Base-by-base conservation (phyloP, 768 basidiomycete species). In the Mycena sanguinolenta region DNA sequence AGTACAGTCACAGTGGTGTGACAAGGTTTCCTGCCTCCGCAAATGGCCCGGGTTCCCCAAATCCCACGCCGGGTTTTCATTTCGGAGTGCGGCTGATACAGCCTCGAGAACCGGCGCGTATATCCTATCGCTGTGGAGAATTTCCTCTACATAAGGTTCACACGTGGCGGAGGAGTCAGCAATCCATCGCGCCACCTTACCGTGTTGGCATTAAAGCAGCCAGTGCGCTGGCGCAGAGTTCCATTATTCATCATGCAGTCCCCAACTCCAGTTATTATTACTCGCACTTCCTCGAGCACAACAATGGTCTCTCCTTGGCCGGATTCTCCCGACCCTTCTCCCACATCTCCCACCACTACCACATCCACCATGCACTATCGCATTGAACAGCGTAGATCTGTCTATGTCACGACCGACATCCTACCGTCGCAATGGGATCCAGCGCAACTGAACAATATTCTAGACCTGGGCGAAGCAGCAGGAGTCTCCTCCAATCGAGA, bases 301-400 rank as follows among this genome's bases (percentile, higher is more conserved):
- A 73, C 72, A 36, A 70, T 73, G 65, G 65, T 73, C 58, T 73
- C 72, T 2, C 72, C 72, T 36, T 73, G 69, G 69, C n/a, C 32
- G 6, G 72, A 70, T 57, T 67, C 72, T 60, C 68, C 65, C 16
- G 59, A 69, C 38, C 65, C 65, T 63, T 73, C 74, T 12, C 75
- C 71, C 21, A 69, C 71, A 28, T 73, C 73, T 50, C 65, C 73
- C 44, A 70, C 78, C 14, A 74, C 80, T 17, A 82, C 79, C 46
- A n/a, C n/a, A n/a, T 67, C 73, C n/a, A 74, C 82, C 2, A 78
- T 84, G 46, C 81, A 80, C 63, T 86, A 85, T 73, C 85, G 85
- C 52, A 85, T 86, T 65, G 86, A 86, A 72, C 84, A 87, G 70
- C 81, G 84, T 21, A 83, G 82, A 57, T 86, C 86, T 7, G 77